Evolutionary conservation across 257 asterid genomes (phyloP), one percentile per base, ranked within the genome.

Genomic region (Orobanche coerulescens): DNA sequence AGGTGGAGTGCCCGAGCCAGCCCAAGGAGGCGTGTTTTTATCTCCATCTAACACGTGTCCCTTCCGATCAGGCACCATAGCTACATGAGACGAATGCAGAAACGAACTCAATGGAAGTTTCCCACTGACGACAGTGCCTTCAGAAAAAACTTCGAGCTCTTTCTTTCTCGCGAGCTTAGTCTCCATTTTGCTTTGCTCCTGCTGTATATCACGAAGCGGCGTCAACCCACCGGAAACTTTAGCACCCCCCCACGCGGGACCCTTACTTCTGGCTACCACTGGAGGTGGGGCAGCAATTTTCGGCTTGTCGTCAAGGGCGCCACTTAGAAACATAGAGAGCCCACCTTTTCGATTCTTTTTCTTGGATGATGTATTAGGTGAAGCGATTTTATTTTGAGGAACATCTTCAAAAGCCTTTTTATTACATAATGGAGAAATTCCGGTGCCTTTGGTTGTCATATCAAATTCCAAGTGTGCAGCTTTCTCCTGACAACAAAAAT

Each of bases 161-260:
- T 51, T 83, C 56, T 70, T 73, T 73, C 52, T 81, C 1, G 70
- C 19, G 24, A 76, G 71, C 66, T 69, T 79, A 30, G 55, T 69
- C 59, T 68, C 88, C 0, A 66, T 77, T 75, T 81, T 93, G 81
- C 81, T 86, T 87, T 93, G 97, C 76, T 93, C 99, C 62, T 81
- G 81, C 79, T 72, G 96, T 64, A 93, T 93, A 60, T 77, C 75
- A 28, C 99, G 95, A 22, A 93, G 97, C 34, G 99, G 83, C 56
- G 94, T 46, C 12, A 83, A 43, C 19, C 82, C 87, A 43, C 66
- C 71, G 0, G 76, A 39, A 52, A 78, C 69, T 72, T 79, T 84
- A 55, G 84, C 88, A 66, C 99, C 99, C 58, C 99, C 99, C 97
- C 97, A 93, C 42, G 92, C 99, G 39, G 99, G 97, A 46, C 82